A percentile compares a stretch with the other conserved stretches of the same genome.
phyloP scores from a whole-genome alignment of 2,329 filamentous ascomycete species.

The Xylariaceae sp. region DNA sequence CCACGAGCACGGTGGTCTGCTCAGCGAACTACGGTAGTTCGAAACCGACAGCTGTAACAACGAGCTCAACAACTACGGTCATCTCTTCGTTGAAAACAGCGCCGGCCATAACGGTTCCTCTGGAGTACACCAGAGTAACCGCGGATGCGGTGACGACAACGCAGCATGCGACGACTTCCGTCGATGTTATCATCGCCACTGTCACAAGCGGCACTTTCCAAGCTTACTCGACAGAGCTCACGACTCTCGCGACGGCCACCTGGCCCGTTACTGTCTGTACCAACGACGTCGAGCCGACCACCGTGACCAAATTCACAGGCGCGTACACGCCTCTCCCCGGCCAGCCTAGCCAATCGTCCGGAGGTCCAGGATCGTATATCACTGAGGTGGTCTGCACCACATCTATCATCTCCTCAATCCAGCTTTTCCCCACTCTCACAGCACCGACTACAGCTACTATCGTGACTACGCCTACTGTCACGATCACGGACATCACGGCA shows the following conservation, averaged over 20 bases:
- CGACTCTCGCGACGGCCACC: slow-evolving; percentile 19
- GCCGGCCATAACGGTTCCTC: slow-evolving; percentile 12
- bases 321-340: slow-evolving; percentile 23
- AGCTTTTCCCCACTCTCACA: slow-evolving; percentile 15
- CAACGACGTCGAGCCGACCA: slow-evolving; percentile 17
- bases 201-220: slow-evolving; percentile 15
- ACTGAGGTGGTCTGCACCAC: slow-evolving; percentile 21
- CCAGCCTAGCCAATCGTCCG: slow-evolving; percentile 16
- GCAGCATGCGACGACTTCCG: slow-evolving; percentile 6
- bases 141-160: slow-evolving; percentile 17
- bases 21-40: slow-evolving; percentile 19
- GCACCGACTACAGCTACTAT: slow-evolving; percentile 26
- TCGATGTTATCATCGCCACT: slow-evolving; percentile 4
- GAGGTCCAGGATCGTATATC: slow-evolving; percentile 17
- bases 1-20: slow-evolving; percentile 13
- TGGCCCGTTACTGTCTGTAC: slow-evolving; percentile 23
- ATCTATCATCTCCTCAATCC: slow-evolving; percentile 12
- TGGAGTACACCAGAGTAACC: slow-evolving; percentile 13
- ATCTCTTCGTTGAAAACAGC: slow-evolving; percentile 6
- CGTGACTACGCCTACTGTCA: slow-evolving; percentile 34
- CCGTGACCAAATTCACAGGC: slow-evolving; percentile 27
- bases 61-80: slow-evolving; percentile 8
- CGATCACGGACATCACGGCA: slow-evolving; percentile 27
- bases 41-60: slow-evolving; percentile 19
- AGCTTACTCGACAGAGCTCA: neutral